A percentile compares a stretch with the other conserved stretches of the same genome.
Conservation (phyloP, 768 basidiomycete genomes). For the Pholiota microspora region DNA sequence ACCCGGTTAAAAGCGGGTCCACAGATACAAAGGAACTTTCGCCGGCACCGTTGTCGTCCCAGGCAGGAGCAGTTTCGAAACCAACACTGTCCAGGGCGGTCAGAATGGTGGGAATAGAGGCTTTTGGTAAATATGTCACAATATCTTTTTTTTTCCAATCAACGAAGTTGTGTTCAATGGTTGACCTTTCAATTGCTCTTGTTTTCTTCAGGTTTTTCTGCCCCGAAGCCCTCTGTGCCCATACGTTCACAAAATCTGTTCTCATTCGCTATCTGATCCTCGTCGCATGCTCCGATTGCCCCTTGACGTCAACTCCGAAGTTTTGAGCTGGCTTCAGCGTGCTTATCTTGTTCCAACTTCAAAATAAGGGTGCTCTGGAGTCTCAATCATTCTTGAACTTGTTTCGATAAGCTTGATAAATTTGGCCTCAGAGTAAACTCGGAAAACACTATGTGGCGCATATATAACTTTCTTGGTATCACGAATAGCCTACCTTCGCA, state of each 20-base stretch:
- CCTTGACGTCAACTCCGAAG: too few species aligned
- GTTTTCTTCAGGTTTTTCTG: neutral
- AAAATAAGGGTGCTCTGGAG: too few species aligned
- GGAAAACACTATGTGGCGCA: neutral
- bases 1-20: slow-evolving; percentile 32
- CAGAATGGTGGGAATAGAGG: slow-evolving; percentile 14
- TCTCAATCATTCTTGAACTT: neutral
- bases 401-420: neutral
- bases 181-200: neutral
- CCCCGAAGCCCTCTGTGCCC: too few species aligned
- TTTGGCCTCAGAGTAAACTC: neutral
- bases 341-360: too few species aligned
- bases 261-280: too few species aligned
- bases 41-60: slow-evolving; percentile 36
- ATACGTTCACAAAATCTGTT: too few species aligned
- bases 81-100: slow-evolving; percentile 23
- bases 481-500: neutral
- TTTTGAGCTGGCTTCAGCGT: too few species aligned
- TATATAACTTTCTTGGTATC: neutral
- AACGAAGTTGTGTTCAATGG: neutral
- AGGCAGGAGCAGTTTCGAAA: slow-evolving; percentile 16
- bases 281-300: too few species aligned
- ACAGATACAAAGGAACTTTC: slow-evolving; percentile 25
- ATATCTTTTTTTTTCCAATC: neutral
- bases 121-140: slow-evolving; percentile 13